Percentiles rank a stretch among this genome's conserved stretches.
Evolutionary conservation across 148 eudicot species (phyloP).

Genomic region (Rhododendron simsii): DNA sequence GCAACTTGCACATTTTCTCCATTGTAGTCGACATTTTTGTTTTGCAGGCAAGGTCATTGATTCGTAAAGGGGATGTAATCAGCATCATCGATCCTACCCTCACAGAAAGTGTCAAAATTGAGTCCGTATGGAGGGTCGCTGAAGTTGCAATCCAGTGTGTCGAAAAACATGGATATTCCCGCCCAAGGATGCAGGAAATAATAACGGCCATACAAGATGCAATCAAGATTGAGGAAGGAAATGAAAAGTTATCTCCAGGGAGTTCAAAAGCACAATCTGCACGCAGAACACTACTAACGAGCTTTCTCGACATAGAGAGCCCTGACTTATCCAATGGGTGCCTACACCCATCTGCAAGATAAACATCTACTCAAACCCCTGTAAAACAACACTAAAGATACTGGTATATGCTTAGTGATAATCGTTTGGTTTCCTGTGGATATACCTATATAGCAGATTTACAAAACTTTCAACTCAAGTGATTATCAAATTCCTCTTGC

Average conservation of each 20-base stretch:
- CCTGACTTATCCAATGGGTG: conserved; percentile 66
- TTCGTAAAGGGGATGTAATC: conserved; percentile 79
- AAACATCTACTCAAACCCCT: conserved; percentile 11
- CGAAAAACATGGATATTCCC: conserved; percentile 53
- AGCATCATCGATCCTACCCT: conserved; percentile 83
- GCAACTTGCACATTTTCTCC: neutral
- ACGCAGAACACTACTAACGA: conserved; percentile 77
- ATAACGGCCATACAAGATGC: conserved; percentile 88
- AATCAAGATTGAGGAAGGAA: conserved; percentile 71
- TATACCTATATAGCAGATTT: neutral
- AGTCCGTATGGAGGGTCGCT: conserved; percentile 90
- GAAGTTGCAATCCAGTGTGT: conserved; percentile 90
- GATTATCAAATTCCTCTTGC: neutral
- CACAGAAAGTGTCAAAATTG: conserved; percentile 48
- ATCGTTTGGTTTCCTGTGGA: conserved; percentile 1
- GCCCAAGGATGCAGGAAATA: conserved; percentile 94
- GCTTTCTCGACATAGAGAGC: conserved; percentile 86
- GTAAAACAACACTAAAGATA: neutral
- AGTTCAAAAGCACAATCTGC: conserved; percentile 58
- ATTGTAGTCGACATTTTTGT: neutral
- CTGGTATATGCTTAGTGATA: neutral
- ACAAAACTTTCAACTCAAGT: neutral
- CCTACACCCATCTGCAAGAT: conserved; percentile 73
- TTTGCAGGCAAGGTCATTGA: conserved; percentile 79
- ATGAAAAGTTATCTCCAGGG: conserved; percentile 44